These are phyloP conservation scores for Pythium brachiatum DNA, from an alignment of 352 stramenopile genomes.

Conservation along the genomic window DNA sequence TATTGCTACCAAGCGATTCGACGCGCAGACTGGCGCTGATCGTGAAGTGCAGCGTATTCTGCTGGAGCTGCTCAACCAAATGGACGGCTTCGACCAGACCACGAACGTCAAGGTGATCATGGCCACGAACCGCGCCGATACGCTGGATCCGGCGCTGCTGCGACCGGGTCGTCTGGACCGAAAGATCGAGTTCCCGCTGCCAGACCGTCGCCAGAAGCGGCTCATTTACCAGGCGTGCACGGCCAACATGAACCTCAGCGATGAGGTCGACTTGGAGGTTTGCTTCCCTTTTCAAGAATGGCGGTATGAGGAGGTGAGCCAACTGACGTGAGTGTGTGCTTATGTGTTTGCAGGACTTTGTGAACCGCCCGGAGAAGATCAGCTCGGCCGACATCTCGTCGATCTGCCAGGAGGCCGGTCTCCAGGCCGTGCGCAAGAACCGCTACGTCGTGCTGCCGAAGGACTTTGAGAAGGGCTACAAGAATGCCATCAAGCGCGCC, in stretches of 20 bases:
- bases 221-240: slow-evolving; percentile 99
- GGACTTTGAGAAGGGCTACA: slow-evolving; percentile 99
- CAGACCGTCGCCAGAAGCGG: slow-evolving; percentile 99
- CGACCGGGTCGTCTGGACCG: slow-evolving; percentile 97
- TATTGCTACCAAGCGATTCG: slow-evolving; percentile 99
- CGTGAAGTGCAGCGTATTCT: slow-evolving; percentile 98
- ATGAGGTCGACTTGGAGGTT: slow-evolving; percentile 98
- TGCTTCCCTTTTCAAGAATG: background rate
- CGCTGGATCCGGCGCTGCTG: slow-evolving; percentile 98
- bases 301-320: background rate
- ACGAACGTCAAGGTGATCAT: slow-evolving; percentile 99
- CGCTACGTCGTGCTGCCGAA: slow-evolving; percentile 99
- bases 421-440: slow-evolving; percentile 99
- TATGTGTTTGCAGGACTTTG: slow-evolving; percentile 87
- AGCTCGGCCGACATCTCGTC: slow-evolving; percentile 97
- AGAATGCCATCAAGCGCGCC: slow-evolving; percentile 98
- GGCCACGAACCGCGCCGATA: slow-evolving; percentile 99
- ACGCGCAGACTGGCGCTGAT: slow-evolving; percentile 97
- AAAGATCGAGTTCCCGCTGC: slow-evolving; percentile 99
- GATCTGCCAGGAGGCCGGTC: slow-evolving; percentile 98
- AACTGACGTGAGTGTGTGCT: background rate
- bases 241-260: slow-evolving; percentile 99
- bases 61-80: slow-evolving; percentile 99
- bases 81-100: slow-evolving; percentile 99
- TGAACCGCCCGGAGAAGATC: slow-evolving; percentile 99